phyloP scores from a whole-genome alignment of 2,329 filamentous ascomycete genomes.

The Macrophomina phaseolina region DNA sequence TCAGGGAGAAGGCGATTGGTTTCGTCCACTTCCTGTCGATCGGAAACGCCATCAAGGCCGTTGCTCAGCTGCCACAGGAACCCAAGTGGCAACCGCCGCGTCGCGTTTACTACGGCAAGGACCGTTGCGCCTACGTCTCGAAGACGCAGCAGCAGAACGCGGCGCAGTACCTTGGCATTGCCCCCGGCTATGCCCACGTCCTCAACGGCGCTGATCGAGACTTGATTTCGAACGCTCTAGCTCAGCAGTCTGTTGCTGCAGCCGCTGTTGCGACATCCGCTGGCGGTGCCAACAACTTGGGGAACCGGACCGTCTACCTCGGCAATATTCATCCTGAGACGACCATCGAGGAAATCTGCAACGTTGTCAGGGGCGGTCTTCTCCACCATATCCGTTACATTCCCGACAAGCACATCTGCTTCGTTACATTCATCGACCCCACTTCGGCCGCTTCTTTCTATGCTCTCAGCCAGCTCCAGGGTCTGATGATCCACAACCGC shows the following conservation, averaged over 20 bases:
- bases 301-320: conserved; percentile 96
- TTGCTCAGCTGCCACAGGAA: conserved; percentile 94
- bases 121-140: conserved; percentile 96
- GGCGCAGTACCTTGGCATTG: conserved; percentile 95
- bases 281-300: conserved; percentile 95
- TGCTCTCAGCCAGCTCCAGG: conserved; percentile 94
- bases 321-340: conserved; percentile 99
- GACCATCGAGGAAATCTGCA: conserved; percentile 99
- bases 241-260: conserved; percentile 95
- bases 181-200: conserved; percentile 94
- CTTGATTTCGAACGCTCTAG: conserved; percentile 92
- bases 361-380: conserved; percentile 93
- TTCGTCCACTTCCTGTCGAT: conserved; percentile 98
- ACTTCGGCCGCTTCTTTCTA: conserved; percentile 98
- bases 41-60: conserved; percentile 97
- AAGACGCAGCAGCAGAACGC: conserved; percentile 99
- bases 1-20: conserved; percentile 95
- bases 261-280: conserved; percentile 96
- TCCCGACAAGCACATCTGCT: conserved; percentile 99
- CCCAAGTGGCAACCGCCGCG: conserved; percentile 95
- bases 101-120: conserved; percentile 98
- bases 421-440: conserved; percentile 98
- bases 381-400: conserved; percentile 99
- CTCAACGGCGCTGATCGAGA: conserved; percentile 95
- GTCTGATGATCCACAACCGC: conserved; percentile 98